Percentiles rank a stretch among this genome's conserved stretches.
Evolutionary conservation across 306 rosid species (phyloP).

Genomic region (Boehmeria nivea): DNA sequence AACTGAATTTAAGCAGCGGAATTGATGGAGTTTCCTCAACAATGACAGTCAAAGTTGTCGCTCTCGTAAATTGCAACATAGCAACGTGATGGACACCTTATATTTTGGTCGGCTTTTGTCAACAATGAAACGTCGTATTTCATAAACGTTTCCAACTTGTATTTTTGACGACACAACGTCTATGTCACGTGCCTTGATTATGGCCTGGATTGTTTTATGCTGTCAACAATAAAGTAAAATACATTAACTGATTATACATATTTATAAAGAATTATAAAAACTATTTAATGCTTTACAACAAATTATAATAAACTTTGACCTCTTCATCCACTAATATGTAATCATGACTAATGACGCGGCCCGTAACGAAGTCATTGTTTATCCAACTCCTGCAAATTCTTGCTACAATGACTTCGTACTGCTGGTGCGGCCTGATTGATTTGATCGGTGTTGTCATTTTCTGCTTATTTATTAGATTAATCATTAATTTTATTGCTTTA

Average conservation of each 20-base stretch:
- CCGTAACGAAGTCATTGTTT: no score
- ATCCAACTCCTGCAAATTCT: no score
- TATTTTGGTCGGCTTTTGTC: not conserved
- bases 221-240: not conserved
- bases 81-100: not conserved
- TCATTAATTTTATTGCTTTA: no score
- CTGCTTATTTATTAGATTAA: no score
- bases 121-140: not conserved
- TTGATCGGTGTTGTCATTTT: no score
- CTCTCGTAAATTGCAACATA: not conserved
- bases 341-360: not conserved
- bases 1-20: not conserved
- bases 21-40: not conserved
- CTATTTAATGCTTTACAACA: no score
- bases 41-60: not conserved
- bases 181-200: not conserved
- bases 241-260: no score
- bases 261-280: no score
- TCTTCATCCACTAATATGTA: not conserved
- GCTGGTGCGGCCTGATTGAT: no score
- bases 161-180: not conserved
- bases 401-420: no score
- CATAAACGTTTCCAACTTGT: not conserved
- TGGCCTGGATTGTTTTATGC: not conserved
- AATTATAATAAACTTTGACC: not conserved